These are phyloP conservation scores for Coemansia sp. DNA, from an alignment of 192 early-diverging fungal genomes.

Conservation along the genomic window DNA sequence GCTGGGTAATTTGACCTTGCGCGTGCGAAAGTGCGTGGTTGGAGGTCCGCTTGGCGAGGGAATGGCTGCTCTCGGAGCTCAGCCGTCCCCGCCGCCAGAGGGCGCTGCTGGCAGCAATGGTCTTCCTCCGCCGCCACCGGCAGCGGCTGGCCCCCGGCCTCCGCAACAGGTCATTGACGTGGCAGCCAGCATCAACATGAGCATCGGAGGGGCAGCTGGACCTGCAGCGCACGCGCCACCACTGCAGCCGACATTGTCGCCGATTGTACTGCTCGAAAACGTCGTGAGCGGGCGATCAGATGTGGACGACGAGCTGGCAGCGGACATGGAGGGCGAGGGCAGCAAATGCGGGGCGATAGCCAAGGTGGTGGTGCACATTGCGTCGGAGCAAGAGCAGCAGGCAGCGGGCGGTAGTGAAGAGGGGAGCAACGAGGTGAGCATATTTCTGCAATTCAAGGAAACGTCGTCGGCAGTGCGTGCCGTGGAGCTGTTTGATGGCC, in stretches of 20 bases:
- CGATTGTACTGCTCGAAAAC: slow-evolving; percentile 65
- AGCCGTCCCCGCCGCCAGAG: slow-evolving; percentile 38
- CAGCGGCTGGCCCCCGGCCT: slow-evolving; percentile 13
- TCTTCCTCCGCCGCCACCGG: not conserved
- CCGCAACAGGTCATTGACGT: slow-evolving; percentile 47
- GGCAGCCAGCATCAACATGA: slow-evolving; percentile 40
- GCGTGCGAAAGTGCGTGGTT: slow-evolving; percentile 69
- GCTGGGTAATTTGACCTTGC: slow-evolving; percentile 71
- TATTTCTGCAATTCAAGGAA: slow-evolving; percentile 76
- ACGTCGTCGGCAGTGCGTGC: slow-evolving; percentile 55
- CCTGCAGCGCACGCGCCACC: not conserved
- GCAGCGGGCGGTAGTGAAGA: not conserved
- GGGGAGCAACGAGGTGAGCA: slow-evolving; percentile 60
- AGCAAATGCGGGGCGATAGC: slow-evolving; percentile 75
- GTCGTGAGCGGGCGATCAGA: slow-evolving; percentile 76
- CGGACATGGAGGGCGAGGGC: slow-evolving; percentile 84
- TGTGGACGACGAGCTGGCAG: slow-evolving; percentile 79
- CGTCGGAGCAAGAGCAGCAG: slow-evolving; percentile 26
- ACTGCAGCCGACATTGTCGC: slow-evolving; percentile 11
- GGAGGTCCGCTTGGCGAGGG: slow-evolving; percentile 80
- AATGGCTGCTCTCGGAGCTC: slow-evolving; percentile 73
- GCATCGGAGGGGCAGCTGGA: slow-evolving; percentile 14
- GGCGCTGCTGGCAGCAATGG: not conserved
- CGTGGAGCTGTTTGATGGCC: slow-evolving; percentile 67
- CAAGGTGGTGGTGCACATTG: slow-evolving; percentile 66